Base-by-base conservation (phyloP, 805 yeast species). In the Saccharomycopsis fermentans region DNA sequence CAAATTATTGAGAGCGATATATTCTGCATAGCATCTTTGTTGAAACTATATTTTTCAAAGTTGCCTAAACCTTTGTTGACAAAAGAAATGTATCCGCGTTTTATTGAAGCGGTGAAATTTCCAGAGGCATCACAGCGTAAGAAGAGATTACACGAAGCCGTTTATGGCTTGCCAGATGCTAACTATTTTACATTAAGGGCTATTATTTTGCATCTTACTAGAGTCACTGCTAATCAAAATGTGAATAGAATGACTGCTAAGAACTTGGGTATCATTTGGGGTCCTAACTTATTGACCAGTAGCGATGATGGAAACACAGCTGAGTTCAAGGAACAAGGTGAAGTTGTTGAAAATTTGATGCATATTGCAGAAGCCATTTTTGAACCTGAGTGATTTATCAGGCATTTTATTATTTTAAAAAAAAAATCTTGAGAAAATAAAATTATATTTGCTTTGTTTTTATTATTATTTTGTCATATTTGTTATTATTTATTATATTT, bases 181-280 rank as follows among this genome's bases (percentile, higher is more conserved):
- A 90, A 92, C 59, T 94, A 94, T 70, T 91, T 96, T 77, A 91
- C 98, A 0, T 76, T 94, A 64, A 76, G 97, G 63, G 82, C 89
- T 37, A 73, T 94, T 63, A 74, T 91, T 1, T 89, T 92, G 77
- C 99, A 94, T 70, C 79, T 94, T 62, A 83, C 85, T 62, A 80
- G 85, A 58, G 84, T 94, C 14, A 81, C 85, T 40, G 78, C 79
- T 32, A 76, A 82, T 58, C 84, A 83, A 66, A 76, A 77, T 21
- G 65, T 71, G 37, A 90, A 90, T 68, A 79, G 94, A 68, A 94
- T 94, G 99, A 83, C 83, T 53, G 77, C 84, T 59, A 84, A 85
- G 66, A 85, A 87, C 60, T 71, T 94, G 65, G 88, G 96, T 53
- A 88, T 89, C 43, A 90, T 92, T 40, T 94, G 99, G 99, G 97